phyloP scores from a whole-genome alignment of 768 basidiomycete genomes.

The Saitozyma sp. region DNA sequence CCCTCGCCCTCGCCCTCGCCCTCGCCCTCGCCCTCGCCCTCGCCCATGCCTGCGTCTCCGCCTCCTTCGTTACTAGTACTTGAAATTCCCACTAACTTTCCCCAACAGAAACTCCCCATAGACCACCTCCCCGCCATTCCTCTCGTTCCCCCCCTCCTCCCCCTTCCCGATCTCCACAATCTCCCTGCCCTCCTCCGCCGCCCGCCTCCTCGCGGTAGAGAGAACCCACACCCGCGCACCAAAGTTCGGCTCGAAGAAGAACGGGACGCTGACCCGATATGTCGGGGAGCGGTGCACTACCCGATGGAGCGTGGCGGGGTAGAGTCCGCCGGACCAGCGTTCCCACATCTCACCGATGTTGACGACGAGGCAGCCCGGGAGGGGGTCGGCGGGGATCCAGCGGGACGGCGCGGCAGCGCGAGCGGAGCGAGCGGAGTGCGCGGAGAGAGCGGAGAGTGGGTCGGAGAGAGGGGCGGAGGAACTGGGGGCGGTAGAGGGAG shows the following conservation, averaged over 20 bases:
- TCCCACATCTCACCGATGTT: slow-evolving; percentile 94
- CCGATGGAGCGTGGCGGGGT: slow-evolving; percentile 83
- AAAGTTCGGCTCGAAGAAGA: slow-evolving; percentile 93
- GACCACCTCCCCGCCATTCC: too few species aligned
- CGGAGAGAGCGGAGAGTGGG: slow-evolving; percentile 40
- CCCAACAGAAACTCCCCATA: too few species aligned
- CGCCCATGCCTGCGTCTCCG: too few species aligned
- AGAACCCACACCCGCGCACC: slow-evolving; percentile 69
- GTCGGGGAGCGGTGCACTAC: slow-evolving; percentile 75
- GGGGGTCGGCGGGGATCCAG: slow-evolving; percentile 84
- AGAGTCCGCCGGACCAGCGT: slow-evolving; percentile 83
- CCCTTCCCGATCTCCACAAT: slow-evolving; percentile 67
- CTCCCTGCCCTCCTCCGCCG: slow-evolving; percentile 41
- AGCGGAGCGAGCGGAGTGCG: neutral
- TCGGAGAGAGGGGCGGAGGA: too few species aligned
- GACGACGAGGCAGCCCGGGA: slow-evolving; percentile 79
- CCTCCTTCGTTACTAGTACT: too few species aligned
- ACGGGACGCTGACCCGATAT: slow-evolving; percentile 82
- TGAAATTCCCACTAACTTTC: too few species aligned
- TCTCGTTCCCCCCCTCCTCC: too few species aligned
- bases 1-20: too few species aligned
- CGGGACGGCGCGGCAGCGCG: neutral
- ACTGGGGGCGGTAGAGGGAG: too few species aligned
- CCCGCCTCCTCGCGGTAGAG: slow-evolving; percentile 61
- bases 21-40: too few species aligned